These are phyloP conservation scores for Citrus sinensis DNA, from an alignment of 345 rosid genomes.

Conservation along the genomic window DVS_A1.0 CM039168.1:53001-53500, in stretches of 20 bases:
- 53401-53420: too few species aligned
- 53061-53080: background rate
- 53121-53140: too few species aligned
- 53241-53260: constrained; percentile 81
- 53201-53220: constrained; percentile 76
- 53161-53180: background rate
- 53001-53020: too few species aligned
- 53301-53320: constrained; percentile 83
- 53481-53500: constrained; percentile 89
- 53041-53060: background rate
- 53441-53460: constrained; percentile 67
- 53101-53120: too few species aligned
- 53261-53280: constrained; percentile 58
- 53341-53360: constrained; percentile 77
- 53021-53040: background rate
- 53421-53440: background rate
- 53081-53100: too few species aligned
- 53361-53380: constrained; percentile 39
- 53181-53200: constrained; percentile 3
- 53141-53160: too few species aligned
- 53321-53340: constrained; percentile 66
- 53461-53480: constrained; percentile 84
- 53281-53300: constrained; percentile 69
- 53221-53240: constrained; percentile 79
- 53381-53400: too few species aligned